Evolutionary conservation across 176 grass and related monocot species (phyloP), one percentile per base, ranked within the genome.

Genomic region (Phoenix dactylifera): DNA sequence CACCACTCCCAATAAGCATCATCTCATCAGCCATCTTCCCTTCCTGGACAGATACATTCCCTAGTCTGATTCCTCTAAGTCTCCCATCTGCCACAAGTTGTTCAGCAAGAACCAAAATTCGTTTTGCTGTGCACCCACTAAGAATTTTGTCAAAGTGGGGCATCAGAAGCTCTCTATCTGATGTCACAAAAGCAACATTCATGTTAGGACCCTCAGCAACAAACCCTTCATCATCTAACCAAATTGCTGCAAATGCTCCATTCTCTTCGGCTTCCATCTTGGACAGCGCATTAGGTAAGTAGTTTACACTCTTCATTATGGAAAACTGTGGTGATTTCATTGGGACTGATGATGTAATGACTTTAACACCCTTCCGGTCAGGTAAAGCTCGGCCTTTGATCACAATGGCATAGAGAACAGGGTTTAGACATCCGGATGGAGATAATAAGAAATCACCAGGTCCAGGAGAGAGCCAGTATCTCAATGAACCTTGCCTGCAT

Each of bases 1-100:
- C 76, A 53, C 87, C 78, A 60, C 86, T 97, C 24, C 87, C 92
- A 75, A 97, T 81, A 25, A 97, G 81, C 92, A 97, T 88, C 87
- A 97, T 91, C 57, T 97, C 92, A 6, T 56, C 58, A 0, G 83
- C 75, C 9, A 49, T 24, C 59, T 88, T 97, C 24, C 77, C 92
- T 77, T 88, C 77, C 65, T 80, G 28, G 49, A 97, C 78, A 59
- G 56, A 88, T 62, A 97, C 81, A 76, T 85, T 71, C 52, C 80
- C 65, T 57, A 65, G 67, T 24, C 29, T 73, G 63, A 97, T 78
- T 52, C 78, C 30, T 5, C 50, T 72, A 55, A 96, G 69, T 50
- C 52, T 81, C 66, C 87, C 84, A 69, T 88, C 68, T 18, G 67
- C 87, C 24, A 97, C 72, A 23, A 97, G 66, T 20, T 79, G 52